Percentiles rank a stretch among this genome's conserved stretches.
Conservation (phyloP, 1,284 basidiomycete species). For the Leccinum pseudoinsigne region DNA sequence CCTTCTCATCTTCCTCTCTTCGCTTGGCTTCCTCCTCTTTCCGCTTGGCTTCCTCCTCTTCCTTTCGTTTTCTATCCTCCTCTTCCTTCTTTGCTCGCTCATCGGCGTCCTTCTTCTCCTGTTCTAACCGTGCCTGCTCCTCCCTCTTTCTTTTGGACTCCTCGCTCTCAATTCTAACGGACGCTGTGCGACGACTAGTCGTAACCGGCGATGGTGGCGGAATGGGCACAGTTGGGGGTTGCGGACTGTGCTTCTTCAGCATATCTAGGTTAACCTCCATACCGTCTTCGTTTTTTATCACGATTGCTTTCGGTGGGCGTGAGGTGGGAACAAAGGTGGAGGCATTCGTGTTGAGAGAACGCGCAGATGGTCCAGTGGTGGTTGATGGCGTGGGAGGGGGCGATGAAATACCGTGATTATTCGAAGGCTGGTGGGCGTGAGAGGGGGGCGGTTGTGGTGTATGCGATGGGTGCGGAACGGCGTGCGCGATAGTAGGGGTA, state of each 20-base stretch:
- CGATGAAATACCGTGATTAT: constrained; percentile 55
- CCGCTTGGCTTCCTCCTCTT: constrained; percentile 34
- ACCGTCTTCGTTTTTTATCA: constrained; percentile 52
- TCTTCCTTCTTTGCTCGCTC: constrained; percentile 35
- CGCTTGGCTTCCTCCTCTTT: constrained; percentile 33
- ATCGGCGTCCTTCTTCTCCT: constrained; percentile 37
- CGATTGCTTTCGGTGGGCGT: constrained; percentile 29
- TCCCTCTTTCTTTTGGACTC: constrained; percentile 54
- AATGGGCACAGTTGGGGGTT: constrained; percentile 42
- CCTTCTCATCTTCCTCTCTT: constrained; percentile 39
- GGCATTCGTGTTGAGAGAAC: constrained; percentile 59
- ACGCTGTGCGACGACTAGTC: constrained; percentile 35
- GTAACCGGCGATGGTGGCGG: constrained; percentile 42
- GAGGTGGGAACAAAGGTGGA: constrained; percentile 59
- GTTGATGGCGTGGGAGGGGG: constrained; percentile 69
- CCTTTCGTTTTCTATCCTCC: constrained; percentile 41
- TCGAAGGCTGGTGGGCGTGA: constrained; percentile 48
- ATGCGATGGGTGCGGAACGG: constrained; percentile 47
- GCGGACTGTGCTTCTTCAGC: constrained; percentile 48
- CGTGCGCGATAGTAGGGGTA: constrained; percentile 63
- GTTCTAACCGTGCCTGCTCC: constrained; percentile 49
- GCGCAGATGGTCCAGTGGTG: constrained; percentile 39
- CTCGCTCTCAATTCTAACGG: constrained; percentile 57
- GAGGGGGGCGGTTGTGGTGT: constrained; percentile 51
- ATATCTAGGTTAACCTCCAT: constrained; percentile 57